Conservation (phyloP, 2,329 filamentous ascomycete species). For the Aspergillaceae sp. region DNA sequence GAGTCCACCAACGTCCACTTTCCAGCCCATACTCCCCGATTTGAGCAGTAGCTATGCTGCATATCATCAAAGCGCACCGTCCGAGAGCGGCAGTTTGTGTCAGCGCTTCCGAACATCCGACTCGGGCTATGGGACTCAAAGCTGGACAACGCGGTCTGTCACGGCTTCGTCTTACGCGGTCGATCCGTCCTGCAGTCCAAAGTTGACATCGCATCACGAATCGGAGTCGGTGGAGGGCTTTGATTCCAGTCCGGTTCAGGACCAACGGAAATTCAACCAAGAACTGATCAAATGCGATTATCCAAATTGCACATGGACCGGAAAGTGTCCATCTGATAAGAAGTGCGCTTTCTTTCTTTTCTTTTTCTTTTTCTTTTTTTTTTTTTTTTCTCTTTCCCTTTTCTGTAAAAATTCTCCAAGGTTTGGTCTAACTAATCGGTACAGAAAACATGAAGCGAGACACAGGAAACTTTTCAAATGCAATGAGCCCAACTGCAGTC, state of each 20-base stretch:
- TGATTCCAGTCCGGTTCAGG: background rate
- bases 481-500: constrained; percentile 46
- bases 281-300: constrained; percentile 23
- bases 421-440: constrained; percentile 2
- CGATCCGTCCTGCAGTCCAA: constrained; percentile 21
- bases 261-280: constrained; percentile 31
- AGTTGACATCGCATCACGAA: constrained; percentile 11
- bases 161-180: constrained; percentile 18
- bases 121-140: constrained; percentile 29
- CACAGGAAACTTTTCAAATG: constrained; percentile 64
- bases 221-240: constrained; percentile 11
- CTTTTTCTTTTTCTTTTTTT: background rate
- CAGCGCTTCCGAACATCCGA: constrained; percentile 23
- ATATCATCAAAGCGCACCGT: constrained; percentile 20
- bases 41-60: constrained; percentile 11
- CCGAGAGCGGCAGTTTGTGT: constrained; percentile 26
- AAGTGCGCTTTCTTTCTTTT: constrained; percentile 18
- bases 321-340: constrained; percentile 34
- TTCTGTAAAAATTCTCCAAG: background rate
- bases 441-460: constrained; percentile 64
- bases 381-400: too few relatives aligned
- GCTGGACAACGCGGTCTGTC: constrained; percentile 21
- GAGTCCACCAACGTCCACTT: constrained; percentile 11
- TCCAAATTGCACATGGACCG: constrained; percentile 24
- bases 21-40: constrained; percentile 7